Conservation (phyloP, 2,329 filamentous ascomycete genomes). For the Pseudogymnoascus sp. region DNA sequence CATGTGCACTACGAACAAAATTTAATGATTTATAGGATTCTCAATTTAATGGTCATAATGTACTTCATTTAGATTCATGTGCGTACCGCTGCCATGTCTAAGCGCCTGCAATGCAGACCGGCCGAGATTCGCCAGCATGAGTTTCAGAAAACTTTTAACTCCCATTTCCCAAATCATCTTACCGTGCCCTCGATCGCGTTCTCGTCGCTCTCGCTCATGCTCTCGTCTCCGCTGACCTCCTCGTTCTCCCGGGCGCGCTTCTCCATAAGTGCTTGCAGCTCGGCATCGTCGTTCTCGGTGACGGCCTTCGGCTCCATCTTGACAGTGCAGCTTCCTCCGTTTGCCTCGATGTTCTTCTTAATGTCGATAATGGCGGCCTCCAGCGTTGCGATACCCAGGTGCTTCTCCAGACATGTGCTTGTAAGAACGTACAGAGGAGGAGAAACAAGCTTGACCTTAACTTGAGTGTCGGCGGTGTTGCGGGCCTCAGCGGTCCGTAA, state of each 20-base stretch:
- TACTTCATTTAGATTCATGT: constrained; percentile 9
- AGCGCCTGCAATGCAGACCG: constrained; percentile 13
- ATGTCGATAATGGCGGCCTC: constrained; percentile 89
- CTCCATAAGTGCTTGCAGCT: constrained; percentile 96
- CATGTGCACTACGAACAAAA: neutral
- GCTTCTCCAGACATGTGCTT: constrained; percentile 92
- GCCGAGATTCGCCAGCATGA: constrained; percentile 10
- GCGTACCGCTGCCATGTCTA: constrained; percentile 10
- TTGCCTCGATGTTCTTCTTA: constrained; percentile 65
- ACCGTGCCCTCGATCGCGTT: constrained; percentile 52
- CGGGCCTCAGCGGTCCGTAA: constrained; percentile 83
- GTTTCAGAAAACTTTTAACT: constrained; percentile 13
- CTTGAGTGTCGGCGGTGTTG: constrained; percentile 86
- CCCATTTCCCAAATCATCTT: constrained; percentile 23
- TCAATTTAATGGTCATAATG: constrained; percentile 11
- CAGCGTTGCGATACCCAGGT: constrained; percentile 69
- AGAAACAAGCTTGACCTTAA: constrained; percentile 98
- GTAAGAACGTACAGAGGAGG: constrained; percentile 95
- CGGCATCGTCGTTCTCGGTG: constrained; percentile 95
- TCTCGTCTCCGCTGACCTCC: constrained; percentile 96
- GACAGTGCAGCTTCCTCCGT: constrained; percentile 73
- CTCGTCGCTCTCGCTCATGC: constrained; percentile 90
- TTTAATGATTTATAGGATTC: constrained; percentile 2
- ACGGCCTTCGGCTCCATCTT: constrained; percentile 99
- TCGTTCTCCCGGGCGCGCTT: constrained; percentile 97